Evolutionary conservation across 2,329 filamentous ascomycete genomes (phyloP).

Genomic region (Thielaviopsis populi): DNA sequence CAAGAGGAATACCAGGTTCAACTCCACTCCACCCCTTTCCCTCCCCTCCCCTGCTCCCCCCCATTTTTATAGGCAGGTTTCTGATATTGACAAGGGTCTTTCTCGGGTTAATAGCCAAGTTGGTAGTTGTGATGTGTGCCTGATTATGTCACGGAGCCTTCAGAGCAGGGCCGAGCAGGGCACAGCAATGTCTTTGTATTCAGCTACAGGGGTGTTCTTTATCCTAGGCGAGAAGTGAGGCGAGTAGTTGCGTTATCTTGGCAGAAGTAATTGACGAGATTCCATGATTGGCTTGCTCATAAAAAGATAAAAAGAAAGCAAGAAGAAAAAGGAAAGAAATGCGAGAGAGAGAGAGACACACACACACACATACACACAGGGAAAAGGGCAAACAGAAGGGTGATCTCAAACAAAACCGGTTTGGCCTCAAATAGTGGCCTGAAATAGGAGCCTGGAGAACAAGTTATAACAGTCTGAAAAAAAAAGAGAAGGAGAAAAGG

Average conservation of each 20-base stretch:
- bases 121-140: background rate
- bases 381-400: background rate
- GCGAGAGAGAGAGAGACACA: background rate
- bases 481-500: background rate
- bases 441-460: background rate
- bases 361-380: too few species aligned
- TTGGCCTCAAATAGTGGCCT: background rate
- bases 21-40: background rate
- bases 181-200: background rate
- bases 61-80: background rate
- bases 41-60: background rate
- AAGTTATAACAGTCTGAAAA: background rate
- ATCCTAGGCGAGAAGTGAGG: background rate
- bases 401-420: background rate
- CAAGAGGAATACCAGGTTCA: background rate
- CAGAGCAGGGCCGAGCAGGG: background rate
- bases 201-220: background rate
- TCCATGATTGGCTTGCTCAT: background rate
- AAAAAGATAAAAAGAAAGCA: background rate
- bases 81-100: background rate
- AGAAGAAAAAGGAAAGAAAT: background rate
- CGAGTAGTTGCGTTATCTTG: background rate
- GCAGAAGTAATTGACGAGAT: background rate
- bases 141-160: slow-evolving; percentile 1
- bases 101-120: slow-evolving; percentile 1